Evolutionary conservation across 208 protist species (phyloP).

Genomic region (Trypanosoma rangeli): DNA sequence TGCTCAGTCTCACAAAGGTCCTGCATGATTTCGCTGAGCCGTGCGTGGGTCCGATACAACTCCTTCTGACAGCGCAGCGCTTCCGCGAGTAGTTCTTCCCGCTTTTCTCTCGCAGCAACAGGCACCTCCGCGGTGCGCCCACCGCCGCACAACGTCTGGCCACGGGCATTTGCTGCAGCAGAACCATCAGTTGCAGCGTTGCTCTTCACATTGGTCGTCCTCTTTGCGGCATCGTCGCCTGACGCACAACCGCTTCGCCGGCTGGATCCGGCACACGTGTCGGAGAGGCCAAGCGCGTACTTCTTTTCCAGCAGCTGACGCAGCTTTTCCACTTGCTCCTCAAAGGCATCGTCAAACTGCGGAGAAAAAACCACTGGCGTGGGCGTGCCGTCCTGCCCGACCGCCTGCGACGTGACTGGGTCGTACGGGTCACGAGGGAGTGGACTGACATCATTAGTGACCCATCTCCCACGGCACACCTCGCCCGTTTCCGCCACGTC

Average conservation of each 20-base stretch:
- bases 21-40: conserved; percentile 17
- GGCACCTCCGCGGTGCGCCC: not conserved
- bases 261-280: not conserved
- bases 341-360: conserved; percentile 23
- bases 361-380: not conserved
- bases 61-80: conserved; percentile 1
- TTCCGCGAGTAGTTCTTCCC: conserved; percentile 4
- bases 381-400: not conserved
- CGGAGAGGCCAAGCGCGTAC: conserved; percentile 21
- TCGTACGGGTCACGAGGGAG: conserved; percentile 16
- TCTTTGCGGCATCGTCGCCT: not conserved
- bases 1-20: conserved; percentile 1
- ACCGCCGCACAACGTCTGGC: not conserved
- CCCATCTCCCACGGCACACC: not conserved
- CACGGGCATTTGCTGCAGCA: not conserved
- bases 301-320: conserved; percentile 18
- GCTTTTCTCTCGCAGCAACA: not conserved
- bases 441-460: conserved; percentile 15
- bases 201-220: not conserved
- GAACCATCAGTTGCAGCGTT: not conserved
- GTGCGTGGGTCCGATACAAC: conserved; percentile 1
- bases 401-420: not conserved
- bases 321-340: conserved; percentile 20
- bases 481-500: not conserved
- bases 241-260: not conserved